These are phyloP conservation scores for Penicillium sp. DNA, from an alignment of 2,329 filamentous ascomycete species.

Conservation along the genomic window DNA sequence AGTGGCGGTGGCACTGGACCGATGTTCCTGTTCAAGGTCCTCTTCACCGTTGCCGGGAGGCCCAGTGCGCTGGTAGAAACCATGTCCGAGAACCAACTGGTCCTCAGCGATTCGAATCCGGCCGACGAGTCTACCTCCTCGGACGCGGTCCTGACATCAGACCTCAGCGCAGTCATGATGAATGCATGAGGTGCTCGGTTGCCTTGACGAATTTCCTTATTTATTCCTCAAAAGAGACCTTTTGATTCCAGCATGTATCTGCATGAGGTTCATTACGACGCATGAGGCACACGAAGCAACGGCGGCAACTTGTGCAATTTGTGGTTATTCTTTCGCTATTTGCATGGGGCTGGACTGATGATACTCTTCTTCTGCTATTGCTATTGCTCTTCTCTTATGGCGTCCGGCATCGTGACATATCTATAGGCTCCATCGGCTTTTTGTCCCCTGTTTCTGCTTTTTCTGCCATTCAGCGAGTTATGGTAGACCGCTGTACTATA, in stretches of 20 bases:
- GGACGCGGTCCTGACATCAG: conserved; percentile 25
- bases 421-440: not conserved
- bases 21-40: conserved; percentile 30
- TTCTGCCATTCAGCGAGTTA: conserved; percentile 14
- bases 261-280: conserved; percentile 15
- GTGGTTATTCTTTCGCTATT: conserved; percentile 7
- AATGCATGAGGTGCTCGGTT: conserved; percentile 26
- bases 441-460: not conserved
- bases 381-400: not conserved
- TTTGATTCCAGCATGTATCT: conserved; percentile 16
- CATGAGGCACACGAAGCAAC: conserved; percentile 17
- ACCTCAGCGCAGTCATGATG: conserved; percentile 30
- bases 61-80: conserved; percentile 30
- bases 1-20: conserved; percentile 22
- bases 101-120: conserved; percentile 26
- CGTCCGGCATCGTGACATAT: not conserved
- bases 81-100: conserved; percentile 31
- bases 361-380: conserved; percentile 3
- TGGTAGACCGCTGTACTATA: conserved; percentile 25
- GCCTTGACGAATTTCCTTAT: conserved; percentile 20
- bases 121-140: conserved; percentile 16
- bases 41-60: conserved; percentile 34
- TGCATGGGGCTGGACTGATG: conserved; percentile 7
- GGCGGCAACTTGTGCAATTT: conserved; percentile 14
- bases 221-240: conserved; percentile 9